phyloP scores from a whole-genome alignment of 1,139 yeast genomes.

The Taphrina sp. region DNA sequence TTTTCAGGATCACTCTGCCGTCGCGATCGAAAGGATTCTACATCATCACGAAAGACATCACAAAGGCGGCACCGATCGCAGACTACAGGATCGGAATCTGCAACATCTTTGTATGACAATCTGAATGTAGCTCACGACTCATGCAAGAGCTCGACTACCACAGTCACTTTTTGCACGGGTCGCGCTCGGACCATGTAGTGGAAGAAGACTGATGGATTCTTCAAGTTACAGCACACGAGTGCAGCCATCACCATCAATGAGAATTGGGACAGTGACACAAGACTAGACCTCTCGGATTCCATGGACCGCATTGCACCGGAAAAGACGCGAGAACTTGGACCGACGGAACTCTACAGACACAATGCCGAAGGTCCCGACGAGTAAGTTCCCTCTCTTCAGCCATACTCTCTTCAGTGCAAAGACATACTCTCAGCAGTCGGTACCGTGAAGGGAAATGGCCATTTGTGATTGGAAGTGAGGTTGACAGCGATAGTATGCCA shows the following conservation, averaged over 20 bases:
- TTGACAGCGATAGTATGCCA: constrained; percentile 87
- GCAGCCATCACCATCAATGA: constrained; percentile 76
- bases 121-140: neutral
- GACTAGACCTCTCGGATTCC: constrained; percentile 63
- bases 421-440: neutral
- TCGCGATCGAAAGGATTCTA: constrained; percentile 68
- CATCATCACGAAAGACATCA: constrained; percentile 65
- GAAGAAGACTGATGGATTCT: too few species aligned
- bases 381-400: too few species aligned
- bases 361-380: constrained; percentile 60
- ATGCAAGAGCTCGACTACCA: too few species aligned
- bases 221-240: constrained; percentile 69
- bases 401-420: too few species aligned
- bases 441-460: neutral
- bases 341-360: constrained; percentile 50
- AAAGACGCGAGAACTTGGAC: constrained; percentile 46
- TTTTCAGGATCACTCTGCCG: constrained; percentile 52
- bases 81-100: constrained; percentile 62
- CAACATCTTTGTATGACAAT: constrained; percentile 53
- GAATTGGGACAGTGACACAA: constrained; percentile 76
- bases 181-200: too few species aligned
- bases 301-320: constrained; percentile 63
- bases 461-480: too few species aligned
- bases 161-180: too few species aligned
- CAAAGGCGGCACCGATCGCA: constrained; percentile 55